phyloP scores from a whole-genome alignment of 768 basidiomycete species.

The Suillus weaverae region DNA sequence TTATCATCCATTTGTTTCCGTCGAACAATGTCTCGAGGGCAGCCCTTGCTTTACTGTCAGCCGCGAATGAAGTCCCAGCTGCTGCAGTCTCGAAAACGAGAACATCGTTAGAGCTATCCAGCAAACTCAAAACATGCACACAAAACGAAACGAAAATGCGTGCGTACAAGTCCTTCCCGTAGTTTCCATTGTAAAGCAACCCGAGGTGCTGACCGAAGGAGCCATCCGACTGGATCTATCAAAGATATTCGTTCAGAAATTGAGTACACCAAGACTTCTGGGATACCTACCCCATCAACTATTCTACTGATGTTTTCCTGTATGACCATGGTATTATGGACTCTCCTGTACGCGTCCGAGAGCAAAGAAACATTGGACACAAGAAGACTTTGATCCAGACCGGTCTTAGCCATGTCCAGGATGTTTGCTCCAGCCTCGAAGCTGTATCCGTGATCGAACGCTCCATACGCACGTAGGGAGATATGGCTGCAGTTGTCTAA shows the following conservation, averaged over 20 bases:
- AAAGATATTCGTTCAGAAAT: neutral
- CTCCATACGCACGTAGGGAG: conserved; percentile 49
- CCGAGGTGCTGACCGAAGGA: conserved; percentile 50
- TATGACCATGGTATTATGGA: conserved; percentile 55
- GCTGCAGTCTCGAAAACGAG: conserved; percentile 62
- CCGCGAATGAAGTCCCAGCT: conserved; percentile 58
- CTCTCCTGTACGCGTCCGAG: conserved; percentile 46
- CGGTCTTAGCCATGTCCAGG: conserved; percentile 63
- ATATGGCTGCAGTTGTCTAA: conserved; percentile 49
- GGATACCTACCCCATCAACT: conserved; percentile 58
- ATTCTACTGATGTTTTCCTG: conserved; percentile 36
- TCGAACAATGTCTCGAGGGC: conserved; percentile 59
- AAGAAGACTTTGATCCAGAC: conserved; percentile 49
- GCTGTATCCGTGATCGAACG: conserved; percentile 46
- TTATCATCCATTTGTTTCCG: conserved; percentile 72
- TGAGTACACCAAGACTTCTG: neutral
- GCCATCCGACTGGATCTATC: conserved; percentile 26
- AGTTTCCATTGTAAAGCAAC: conserved; percentile 72
- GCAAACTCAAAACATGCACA: neutral
- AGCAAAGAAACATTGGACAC: conserved; percentile 44
- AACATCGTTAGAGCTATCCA: conserved; percentile 55
- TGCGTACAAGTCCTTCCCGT: conserved; percentile 52
- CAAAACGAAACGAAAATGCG: neutral
- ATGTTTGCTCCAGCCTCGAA: conserved; percentile 64
- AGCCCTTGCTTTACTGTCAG: conserved; percentile 37